phyloP scores from a whole-genome alignment of 1,284 basidiomycete genomes.

The Microbotryum silenes-acaulis region DNA sequence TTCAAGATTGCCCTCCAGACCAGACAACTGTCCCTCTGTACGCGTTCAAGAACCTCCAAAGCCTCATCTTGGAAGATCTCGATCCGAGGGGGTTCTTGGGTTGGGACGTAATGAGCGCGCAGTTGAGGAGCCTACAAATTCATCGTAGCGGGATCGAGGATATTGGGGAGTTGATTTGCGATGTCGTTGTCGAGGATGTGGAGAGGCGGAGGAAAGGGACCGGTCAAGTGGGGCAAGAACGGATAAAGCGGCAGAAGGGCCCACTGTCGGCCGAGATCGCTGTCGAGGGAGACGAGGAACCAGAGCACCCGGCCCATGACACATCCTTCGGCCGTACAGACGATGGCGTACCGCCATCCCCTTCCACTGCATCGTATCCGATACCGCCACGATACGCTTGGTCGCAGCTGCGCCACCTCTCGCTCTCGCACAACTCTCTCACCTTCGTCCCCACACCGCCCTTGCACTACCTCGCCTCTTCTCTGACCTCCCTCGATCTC shows the following conservation, averaged over 20 bases:
- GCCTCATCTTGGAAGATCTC: constrained; percentile 64
- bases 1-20: constrained; percentile 61
- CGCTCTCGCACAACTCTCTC: constrained; percentile 70
- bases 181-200: constrained; percentile 65
- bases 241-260: constrained; percentile 7
- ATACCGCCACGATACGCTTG: constrained; percentile 60
- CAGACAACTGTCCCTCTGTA: constrained; percentile 70
- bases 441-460: constrained; percentile 62
- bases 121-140: constrained; percentile 63
- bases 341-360: not conserved
- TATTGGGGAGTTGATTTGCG: constrained; percentile 68
- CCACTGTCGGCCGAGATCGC: not conserved
- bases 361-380: constrained; percentile 8
- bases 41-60: constrained; percentile 71
- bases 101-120: constrained; percentile 69
- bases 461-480: constrained; percentile 48
- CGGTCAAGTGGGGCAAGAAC: constrained; percentile 14
- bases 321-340: not conserved
- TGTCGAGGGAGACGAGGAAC: constrained; percentile 37
- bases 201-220: constrained; percentile 46
- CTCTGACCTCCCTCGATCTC: constrained; percentile 41
- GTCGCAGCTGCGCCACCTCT: constrained; percentile 68
- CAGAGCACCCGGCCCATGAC: constrained; percentile 27
- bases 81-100: constrained; percentile 76
- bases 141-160: constrained; percentile 73